These are phyloP conservation scores for Mycena filopes DNA, from an alignment of 768 basidiomycete species.

Conservation along the genomic window DNA sequence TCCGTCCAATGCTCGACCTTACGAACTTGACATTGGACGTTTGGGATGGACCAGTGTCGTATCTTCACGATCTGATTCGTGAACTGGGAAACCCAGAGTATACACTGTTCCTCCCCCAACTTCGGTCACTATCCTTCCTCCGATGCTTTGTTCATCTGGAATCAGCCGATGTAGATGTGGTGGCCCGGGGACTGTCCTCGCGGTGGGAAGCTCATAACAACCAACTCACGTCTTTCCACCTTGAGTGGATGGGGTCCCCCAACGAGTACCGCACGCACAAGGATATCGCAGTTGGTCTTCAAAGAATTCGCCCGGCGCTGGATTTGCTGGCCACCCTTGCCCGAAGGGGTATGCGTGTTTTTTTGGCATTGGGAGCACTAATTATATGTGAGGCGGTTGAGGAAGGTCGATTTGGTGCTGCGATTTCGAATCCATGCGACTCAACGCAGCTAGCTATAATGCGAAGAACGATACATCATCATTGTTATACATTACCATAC, in stretches of 20 bases:
- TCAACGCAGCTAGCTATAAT: no score
- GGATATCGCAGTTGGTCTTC: not conserved
- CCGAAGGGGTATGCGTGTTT: not conserved
- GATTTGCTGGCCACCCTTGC: not conserved
- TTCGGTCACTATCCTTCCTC: not conserved
- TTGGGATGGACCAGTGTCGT: not conserved
- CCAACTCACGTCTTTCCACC: not conserved
- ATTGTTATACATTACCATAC: not conserved
- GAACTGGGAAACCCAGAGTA: not conserved
- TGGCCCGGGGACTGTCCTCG: not conserved
- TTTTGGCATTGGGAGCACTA: not conserved
- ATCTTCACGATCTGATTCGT: not conserved
- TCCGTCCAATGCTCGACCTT: not conserved
- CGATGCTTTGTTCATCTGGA: not conserved
- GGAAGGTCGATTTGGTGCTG: no score
- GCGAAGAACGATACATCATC: not conserved
- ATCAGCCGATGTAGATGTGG: not conserved
- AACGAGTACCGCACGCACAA: not conserved
- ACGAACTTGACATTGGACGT: not conserved
- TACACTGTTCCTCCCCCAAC: not conserved
- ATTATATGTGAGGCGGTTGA: not conserved
- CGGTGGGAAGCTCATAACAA: not conserved
- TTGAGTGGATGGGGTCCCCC: not conserved
- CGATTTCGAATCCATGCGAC: no score
- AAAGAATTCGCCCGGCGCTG: not conserved